Evolutionary conservation across 331 rosid species (phyloP), one percentile per base, ranked within the genome.

Genomic region (Stylosanthes scabra): DNA sequence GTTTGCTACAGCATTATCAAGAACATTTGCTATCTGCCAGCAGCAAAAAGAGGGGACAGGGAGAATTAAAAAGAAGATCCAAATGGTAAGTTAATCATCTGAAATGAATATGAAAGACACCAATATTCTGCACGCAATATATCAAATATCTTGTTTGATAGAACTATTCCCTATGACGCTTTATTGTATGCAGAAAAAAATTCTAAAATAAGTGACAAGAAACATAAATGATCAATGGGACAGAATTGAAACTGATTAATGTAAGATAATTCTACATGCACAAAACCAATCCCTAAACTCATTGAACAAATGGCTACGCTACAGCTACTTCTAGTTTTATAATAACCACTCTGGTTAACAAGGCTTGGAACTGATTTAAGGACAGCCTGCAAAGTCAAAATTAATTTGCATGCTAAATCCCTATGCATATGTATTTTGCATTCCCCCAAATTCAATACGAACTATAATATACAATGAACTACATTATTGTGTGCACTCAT

Each of bases 11-110:
- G 76, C 88, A 28, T 76, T 84, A 78, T 94, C 84, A 81, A 91
- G 94, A 71, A 70, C 86, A 76, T 83, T 94, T 39, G 99, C 96
- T 78, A 89, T 91, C 99, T 94, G 85, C 55, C 64, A 71, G 9
- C 74, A 34, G 27, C 72, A 44, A 5, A 72, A 44, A 3, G 20
- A 31, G 15, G 8, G 15, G 29, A 47, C 13, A 45, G 27, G 55
- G 20, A 10, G 4, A 13, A 11, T 20, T 15, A 39, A 42, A 59
- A 57, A n/a, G 25, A 39, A 11, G 56, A 25, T 41, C 2, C 16
- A 74, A 15, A 56, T 57, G 27, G 58, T 29, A 8, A 76, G 40
- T 9, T 46, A 20, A 69, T 8, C 63, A 75, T 63, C 69, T 68
- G 44, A 64, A 74, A 46, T 25, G 44, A 61, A 62, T 27, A 41